Evolutionary conservation across 169 alveolate species (phyloP).

Genomic region (Neospora caninum): DNA sequence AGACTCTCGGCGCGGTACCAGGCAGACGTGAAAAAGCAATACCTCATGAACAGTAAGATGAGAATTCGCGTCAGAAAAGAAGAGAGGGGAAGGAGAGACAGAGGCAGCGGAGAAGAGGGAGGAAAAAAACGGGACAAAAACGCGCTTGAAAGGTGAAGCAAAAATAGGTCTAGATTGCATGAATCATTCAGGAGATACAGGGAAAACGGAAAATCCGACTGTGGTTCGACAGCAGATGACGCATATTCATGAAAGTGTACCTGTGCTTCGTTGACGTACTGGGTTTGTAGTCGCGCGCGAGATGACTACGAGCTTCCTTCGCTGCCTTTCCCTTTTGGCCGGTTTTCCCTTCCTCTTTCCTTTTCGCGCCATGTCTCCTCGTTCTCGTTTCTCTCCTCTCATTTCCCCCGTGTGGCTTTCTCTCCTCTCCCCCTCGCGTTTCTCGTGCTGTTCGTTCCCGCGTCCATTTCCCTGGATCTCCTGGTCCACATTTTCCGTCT

Average conservation of each 20-base stretch:
- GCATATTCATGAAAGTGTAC: too few species aligned
- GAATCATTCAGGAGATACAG: too few species aligned
- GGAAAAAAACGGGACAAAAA: too few species aligned
- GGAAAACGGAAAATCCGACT: too few species aligned
- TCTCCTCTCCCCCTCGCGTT: background rate
- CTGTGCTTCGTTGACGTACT: too few species aligned
- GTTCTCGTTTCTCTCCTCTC: background rate
- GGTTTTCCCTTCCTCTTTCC: background rate
- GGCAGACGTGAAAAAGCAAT: conserved; percentile 88
- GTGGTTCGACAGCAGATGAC: too few species aligned
- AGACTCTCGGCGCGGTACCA: conserved; percentile 81
- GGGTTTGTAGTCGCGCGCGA: too few species aligned
- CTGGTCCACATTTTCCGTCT: background rate
- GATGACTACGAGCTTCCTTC: too few species aligned
- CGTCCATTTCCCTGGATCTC: background rate
- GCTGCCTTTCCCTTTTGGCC: too few species aligned
- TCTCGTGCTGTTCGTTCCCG: background rate
- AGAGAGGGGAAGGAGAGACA: background rate
- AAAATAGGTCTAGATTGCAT: too few species aligned
- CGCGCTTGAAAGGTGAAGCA: too few species aligned
- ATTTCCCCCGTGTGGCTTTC: background rate
- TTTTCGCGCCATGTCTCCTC: conserved; percentile 1
- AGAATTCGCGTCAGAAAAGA: background rate
- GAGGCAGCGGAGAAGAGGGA: too few species aligned
- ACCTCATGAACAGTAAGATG: conserved; percentile 80